A percentile compares a stretch with the other conserved stretches of the same genome.
Conservation (phyloP, 768 basidiomycete genomes). For the Fomitopsis serialis region DNA sequence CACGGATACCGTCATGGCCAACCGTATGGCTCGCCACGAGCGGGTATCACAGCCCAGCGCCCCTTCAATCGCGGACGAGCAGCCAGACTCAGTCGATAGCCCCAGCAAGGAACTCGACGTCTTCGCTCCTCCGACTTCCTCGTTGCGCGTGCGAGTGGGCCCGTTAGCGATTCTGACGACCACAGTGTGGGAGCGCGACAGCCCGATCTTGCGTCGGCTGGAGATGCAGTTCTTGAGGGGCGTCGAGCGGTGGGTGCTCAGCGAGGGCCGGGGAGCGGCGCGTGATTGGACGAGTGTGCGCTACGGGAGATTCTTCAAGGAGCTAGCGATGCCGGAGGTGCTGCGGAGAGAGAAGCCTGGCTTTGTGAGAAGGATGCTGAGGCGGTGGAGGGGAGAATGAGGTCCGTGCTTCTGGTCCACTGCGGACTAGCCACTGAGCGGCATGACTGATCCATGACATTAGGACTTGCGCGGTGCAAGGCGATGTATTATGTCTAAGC, state of each 20-base stretch:
- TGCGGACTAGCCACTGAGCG: too few relatives aligned
- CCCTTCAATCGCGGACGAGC: constrained; percentile 4
- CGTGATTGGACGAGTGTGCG: constrained; percentile 4
- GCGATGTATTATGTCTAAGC: too few relatives aligned
- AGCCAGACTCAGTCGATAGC: constrained; percentile 15
- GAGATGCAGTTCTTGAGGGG: constrained; percentile 47
- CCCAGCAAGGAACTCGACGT: constrained; percentile 4
- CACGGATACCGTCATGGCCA: constrained; percentile 86
- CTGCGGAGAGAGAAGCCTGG: constrained; percentile 8
- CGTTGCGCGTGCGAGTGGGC: constrained; percentile 23
- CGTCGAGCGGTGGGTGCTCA: constrained; percentile 35
- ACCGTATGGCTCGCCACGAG: constrained; percentile 47
- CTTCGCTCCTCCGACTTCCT: neutral
- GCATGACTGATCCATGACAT: too few relatives aligned
- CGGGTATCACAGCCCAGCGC: neutral
- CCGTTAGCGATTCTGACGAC: constrained; percentile 70
- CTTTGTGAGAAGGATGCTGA: neutral
- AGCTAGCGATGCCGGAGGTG: constrained; percentile 6
- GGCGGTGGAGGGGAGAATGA: neutral
- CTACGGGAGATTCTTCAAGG: constrained; percentile 12
- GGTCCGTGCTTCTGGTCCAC: too few relatives aligned
- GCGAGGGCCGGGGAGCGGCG: neutral
- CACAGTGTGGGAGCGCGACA: constrained; percentile 64
- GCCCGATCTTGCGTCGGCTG: constrained; percentile 52
- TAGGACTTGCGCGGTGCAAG: too few relatives aligned